Evolutionary conservation across 495 filamentous ascomycete genomes (phyloP), one percentile per base, ranked within the genome.

Genomic region (Cercophora scortea): DNA sequence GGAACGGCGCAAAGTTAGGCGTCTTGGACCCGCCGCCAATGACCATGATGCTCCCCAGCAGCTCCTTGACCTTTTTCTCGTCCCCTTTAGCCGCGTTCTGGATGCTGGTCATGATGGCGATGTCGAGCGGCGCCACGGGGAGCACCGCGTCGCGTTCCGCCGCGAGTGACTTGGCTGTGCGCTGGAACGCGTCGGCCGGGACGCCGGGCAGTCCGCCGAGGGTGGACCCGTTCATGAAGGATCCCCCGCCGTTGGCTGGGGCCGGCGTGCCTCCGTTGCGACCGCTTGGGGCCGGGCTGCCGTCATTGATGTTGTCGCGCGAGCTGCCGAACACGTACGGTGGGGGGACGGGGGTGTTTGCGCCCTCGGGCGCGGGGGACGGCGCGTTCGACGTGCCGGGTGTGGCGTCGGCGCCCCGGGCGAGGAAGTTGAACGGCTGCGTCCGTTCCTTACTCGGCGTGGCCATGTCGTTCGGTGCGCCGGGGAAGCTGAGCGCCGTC

Each of bases 11-110:
- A 58, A 98, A 86, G 9, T 85, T 80, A 2, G 81, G 81, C 0
- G 86, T 85, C 75, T 91, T 84, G 47, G 86, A 84, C 8, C 89
- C 94, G 17, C 93, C 93, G 44, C 93, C 93, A 46, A 96, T 81
- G 3, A 96, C 82, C 90, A 98, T 96, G 73, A 98, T 95, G 38
- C 88, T 87, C 18, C 89, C 89, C 32, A 95, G 75, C 69, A 94
- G 90, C 60, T 98, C 94, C 16, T 87, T 81, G 55, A 91, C 82
- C 67, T 93, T 94, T 68, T 90, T 90, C 49, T 97, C 94, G 60
- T 96, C 91, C 36, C 81, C 85, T 52, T 85, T 86, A 19, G 89
- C 84, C 7, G 89, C 93, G 63, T 96, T 88, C 13, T 84, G 78
- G 62, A 97, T 93, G 25, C 81, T 86, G 17, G 87, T 88, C 45